These are phyloP conservation scores for Geotrichum aggregatum DNA, from an alignment of 1,139 yeast species.

Conservation along the genomic window DNA sequence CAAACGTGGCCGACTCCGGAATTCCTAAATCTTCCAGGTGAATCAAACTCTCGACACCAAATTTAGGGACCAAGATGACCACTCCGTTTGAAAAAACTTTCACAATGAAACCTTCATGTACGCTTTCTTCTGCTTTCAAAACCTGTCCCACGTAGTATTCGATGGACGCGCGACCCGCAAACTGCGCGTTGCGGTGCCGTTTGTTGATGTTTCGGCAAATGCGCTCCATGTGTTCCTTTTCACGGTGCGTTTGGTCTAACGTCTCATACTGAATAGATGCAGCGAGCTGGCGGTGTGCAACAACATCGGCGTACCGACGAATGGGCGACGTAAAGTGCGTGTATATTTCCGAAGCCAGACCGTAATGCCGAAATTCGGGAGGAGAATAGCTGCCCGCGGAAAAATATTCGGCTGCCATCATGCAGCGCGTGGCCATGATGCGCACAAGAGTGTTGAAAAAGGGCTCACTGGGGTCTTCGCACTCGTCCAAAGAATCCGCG, in stretches of 20 bases:
- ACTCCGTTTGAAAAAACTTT: conserved; percentile 93
- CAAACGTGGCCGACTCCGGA: conserved; percentile 62
- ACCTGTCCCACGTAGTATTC: conserved; percentile 98
- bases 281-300: conserved; percentile 94
- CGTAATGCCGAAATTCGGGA: conserved; percentile 95
- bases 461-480: conserved; percentile 75
- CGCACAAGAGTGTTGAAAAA: conserved; percentile 91
- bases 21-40: conserved; percentile 69
- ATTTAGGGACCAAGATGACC: conserved; percentile 92
- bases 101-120: conserved; percentile 86
- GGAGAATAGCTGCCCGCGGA: conserved; percentile 88
- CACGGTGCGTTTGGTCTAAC: conserved; percentile 76
- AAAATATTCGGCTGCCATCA: conserved; percentile 99
- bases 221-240: conserved; percentile 82
- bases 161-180: conserved; percentile 96
- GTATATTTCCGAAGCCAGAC: conserved; percentile 93
- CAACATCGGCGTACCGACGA: conserved; percentile 95
- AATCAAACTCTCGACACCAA: conserved; percentile 92
- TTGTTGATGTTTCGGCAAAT: conserved; percentile 86
- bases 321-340: conserved; percentile 99
- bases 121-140: conserved; percentile 52
- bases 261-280: conserved; percentile 95
- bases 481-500: conserved; percentile 89
- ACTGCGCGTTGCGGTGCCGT: conserved; percentile 96
- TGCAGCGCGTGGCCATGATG: conserved; percentile 96